Percentiles rank a stretch among this genome's conserved stretches.
These are phyloP conservation scores for Lachancea fermentati DNA, from an alignment of 805 yeast genomes.

Conservation along the genomic window DNA sequence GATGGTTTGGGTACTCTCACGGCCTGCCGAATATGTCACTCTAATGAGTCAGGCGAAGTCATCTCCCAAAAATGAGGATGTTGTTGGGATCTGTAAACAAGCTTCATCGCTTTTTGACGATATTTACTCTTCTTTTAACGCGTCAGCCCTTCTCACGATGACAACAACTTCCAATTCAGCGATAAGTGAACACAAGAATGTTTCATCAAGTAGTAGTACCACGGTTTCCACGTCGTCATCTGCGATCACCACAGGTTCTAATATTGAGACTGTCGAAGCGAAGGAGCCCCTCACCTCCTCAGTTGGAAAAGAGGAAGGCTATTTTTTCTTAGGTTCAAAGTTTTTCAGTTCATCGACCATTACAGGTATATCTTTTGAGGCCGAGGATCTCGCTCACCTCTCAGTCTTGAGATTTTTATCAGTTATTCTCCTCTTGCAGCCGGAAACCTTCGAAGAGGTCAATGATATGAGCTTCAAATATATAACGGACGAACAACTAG, in stretches of 20 bases:
- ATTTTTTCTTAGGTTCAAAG: not conserved
- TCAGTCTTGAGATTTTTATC: conserved; percentile 24
- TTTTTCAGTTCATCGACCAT: conserved; percentile 2
- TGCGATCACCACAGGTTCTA: conserved; percentile 3
- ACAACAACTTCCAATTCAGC: conserved; percentile 7
- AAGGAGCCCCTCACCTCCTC: not conserved
- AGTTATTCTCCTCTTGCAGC: conserved; percentile 23
- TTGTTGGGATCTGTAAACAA: conserved; percentile 11
- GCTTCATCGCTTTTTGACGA: conserved; percentile 24
- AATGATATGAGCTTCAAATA: conserved; percentile 21
- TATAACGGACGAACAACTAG: conserved; percentile 15
- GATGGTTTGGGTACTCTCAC: conserved; percentile 44
- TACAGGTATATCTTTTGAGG: conserved; percentile 4
- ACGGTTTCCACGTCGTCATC: conserved; percentile 5
- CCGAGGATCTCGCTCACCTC: conserved; percentile 26
- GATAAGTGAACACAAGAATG: conserved; percentile 6
- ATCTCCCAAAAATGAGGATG: conserved; percentile 10
- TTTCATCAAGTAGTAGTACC: conserved; percentile 4
- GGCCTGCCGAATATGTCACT: conserved; percentile 41
- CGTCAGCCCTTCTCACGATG: conserved; percentile 15
- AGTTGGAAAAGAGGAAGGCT: not conserved
- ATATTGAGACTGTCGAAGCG: conserved; percentile 1
- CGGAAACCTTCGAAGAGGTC: conserved; percentile 22
- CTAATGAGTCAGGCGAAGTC: conserved; percentile 6
- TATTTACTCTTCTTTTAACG: conserved; percentile 22